phyloP scores from a whole-genome alignment of 345 rosid species.

The Eutrema heterophyllum region DNA sequence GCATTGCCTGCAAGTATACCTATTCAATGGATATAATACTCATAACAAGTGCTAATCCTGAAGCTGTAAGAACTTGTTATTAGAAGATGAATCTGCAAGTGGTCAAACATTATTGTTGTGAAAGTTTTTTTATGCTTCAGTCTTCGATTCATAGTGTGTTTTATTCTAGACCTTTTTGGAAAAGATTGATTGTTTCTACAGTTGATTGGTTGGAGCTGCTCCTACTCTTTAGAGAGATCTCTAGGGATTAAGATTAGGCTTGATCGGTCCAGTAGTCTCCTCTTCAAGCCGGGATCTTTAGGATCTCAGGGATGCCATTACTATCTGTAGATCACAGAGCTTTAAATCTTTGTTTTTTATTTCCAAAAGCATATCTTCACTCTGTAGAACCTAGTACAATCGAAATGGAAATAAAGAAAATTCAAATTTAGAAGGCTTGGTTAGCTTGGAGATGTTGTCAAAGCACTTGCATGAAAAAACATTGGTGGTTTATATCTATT shows the following conservation, averaged over 20 bases:
- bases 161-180: neutral
- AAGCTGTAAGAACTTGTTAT: neutral
- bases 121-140: neutral
- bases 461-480: too few species aligned
- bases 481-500: too few species aligned
- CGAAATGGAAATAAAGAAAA: too few species aligned
- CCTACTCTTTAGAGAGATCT: neutral
- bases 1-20: too few species aligned
- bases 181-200: neutral
- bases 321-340: neutral
- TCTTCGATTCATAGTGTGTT: neutral
- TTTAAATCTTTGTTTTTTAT: neutral
- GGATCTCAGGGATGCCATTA: neutral
- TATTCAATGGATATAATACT: neutral
- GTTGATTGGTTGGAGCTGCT: neutral
- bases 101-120: neutral
- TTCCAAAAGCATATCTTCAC: neutral
- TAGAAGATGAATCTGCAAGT: neutral
- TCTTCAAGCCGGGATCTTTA: neutral
- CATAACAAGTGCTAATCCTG: neutral
- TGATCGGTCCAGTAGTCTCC: neutral
- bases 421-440: too few species aligned
- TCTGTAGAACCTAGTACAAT: neutral
- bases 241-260: neutral
- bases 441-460: too few species aligned